Evolutionary conservation across 305 asterid species (phyloP).

Genomic region (Lippia alba): DNA sequence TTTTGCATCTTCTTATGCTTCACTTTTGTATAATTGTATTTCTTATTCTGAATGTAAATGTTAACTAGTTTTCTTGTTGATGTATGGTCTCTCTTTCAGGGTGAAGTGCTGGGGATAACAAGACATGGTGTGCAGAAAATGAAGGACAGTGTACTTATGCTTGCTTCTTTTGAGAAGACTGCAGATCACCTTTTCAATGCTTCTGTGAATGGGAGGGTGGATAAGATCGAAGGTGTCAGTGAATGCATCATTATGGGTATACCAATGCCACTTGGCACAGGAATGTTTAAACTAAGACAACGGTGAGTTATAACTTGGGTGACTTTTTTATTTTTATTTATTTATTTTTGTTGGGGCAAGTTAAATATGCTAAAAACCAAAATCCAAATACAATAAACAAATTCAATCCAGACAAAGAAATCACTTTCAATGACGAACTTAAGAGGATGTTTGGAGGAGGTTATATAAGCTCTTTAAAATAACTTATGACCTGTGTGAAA

Average conservation of each 20-base stretch:
- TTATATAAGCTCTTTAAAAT: too few species aligned
- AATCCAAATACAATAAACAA: too few species aligned
- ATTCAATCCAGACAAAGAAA: too few species aligned
- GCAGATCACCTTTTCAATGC: conserved; percentile 88
- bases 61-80: conserved; percentile 19
- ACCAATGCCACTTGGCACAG: conserved; percentile 87
- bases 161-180: conserved; percentile 93
- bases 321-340: not conserved
- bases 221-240: conserved; percentile 87
- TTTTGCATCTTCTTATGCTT: not conserved
- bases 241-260: conserved; percentile 94
- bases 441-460: too few species aligned
- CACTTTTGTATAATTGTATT: not conserved
- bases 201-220: conserved; percentile 76
- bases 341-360: too few species aligned
- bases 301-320: conserved; percentile 44
- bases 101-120: conserved; percentile 89
- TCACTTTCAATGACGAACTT: too few species aligned
- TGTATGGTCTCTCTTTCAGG: conserved; percentile 49
- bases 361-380: too few species aligned
- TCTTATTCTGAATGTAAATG: not conserved
- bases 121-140: conserved; percentile 81
- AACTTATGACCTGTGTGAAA: too few species aligned
- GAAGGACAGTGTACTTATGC: conserved; percentile 86
- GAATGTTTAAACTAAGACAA: conserved; percentile 88